These are phyloP conservation scores for Backusella westeae DNA, from an alignment of 192 early-diverging fungal genomes.

Conservation along the genomic window DNA sequence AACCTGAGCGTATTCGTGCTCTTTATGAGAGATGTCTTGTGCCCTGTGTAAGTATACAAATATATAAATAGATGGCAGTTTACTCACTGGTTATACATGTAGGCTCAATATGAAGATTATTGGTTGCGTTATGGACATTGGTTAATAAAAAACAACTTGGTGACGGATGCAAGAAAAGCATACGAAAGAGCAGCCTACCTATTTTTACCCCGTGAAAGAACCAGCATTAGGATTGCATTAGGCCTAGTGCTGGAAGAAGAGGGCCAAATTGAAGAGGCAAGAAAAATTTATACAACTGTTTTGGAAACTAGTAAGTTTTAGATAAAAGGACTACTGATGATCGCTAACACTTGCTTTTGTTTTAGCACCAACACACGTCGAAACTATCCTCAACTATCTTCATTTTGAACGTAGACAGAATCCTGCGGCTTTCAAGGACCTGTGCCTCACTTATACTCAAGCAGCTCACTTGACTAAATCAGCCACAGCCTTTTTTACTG, in stretches of 20 bases:
- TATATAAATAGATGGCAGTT: too few relatives aligned
- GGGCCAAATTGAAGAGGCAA: conserved; percentile 53
- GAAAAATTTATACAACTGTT: conserved; percentile 52
- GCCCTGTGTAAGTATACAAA: conserved; percentile 59
- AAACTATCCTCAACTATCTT: conserved; percentile 58
- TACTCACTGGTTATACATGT: not conserved
- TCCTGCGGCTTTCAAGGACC: conserved; percentile 36
- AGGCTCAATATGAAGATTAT: conserved; percentile 80
- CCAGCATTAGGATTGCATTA: conserved; percentile 52
- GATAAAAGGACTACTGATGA: not conserved
- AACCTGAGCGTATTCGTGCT: conserved; percentile 53
- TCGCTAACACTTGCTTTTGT: not conserved
- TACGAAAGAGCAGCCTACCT: conserved; percentile 52
- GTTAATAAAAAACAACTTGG: conserved; percentile 44
- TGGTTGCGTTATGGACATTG: conserved; percentile 70
- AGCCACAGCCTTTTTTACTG: conserved; percentile 49
- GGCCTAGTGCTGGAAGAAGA: conserved; percentile 66
- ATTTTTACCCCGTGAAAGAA: conserved; percentile 57
- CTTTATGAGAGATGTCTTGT: conserved; percentile 77
- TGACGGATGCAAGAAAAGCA: conserved; percentile 47
- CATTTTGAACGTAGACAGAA: conserved; percentile 65
- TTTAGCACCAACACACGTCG: conserved; percentile 65
- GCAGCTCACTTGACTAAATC: conserved; percentile 41
- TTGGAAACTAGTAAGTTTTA: conserved; percentile 47
- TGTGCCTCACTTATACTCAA: conserved; percentile 42